These are phyloP conservation scores for Rhizopus stolonifer DNA, from an alignment of 371 early-diverging fungal genomes.

Conservation along the genomic window DNA sequence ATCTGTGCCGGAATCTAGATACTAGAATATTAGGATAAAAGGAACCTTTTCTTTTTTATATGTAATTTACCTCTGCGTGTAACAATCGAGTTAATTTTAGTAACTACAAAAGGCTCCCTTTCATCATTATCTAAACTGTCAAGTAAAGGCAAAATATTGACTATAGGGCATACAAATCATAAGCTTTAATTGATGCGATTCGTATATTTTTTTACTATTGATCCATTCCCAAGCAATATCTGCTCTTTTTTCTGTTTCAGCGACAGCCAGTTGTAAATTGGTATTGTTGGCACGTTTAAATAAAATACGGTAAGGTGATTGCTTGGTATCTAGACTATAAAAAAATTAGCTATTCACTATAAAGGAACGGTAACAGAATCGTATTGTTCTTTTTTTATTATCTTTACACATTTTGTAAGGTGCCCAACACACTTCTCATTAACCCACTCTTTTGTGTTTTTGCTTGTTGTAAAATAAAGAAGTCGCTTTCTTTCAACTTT, in stretches of 20 bases:
- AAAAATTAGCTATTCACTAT: no score
- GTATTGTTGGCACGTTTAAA: conserved; percentile 61
- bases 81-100: conserved; percentile 88
- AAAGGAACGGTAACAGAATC: background rate
- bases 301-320: conserved; percentile 89
- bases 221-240: conserved; percentile 92
- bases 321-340: conserved; percentile 85
- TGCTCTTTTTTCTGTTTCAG: conserved; percentile 78
- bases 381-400: background rate
- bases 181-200: background rate
- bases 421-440: conserved; percentile 72
- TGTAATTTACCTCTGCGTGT: conserved; percentile 66
- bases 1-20: conserved; percentile 69
- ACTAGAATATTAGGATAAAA: background rate
- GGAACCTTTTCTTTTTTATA: conserved; percentile 3
- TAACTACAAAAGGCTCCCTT: conserved; percentile 80
- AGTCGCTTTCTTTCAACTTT: conserved; percentile 55
- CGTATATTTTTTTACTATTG: conserved; percentile 51
- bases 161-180: conserved; percentile 34
- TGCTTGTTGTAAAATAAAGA: conserved; percentile 73
- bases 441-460: conserved; percentile 59
- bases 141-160: conserved; percentile 69
- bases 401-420: conserved; percentile 76
- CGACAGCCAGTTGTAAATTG: conserved; percentile 65
- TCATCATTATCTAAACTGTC: conserved; percentile 74